Conservation (phyloP, 2,329 filamentous ascomycete genomes). For the Tolypocladium paradoxum region DNA sequence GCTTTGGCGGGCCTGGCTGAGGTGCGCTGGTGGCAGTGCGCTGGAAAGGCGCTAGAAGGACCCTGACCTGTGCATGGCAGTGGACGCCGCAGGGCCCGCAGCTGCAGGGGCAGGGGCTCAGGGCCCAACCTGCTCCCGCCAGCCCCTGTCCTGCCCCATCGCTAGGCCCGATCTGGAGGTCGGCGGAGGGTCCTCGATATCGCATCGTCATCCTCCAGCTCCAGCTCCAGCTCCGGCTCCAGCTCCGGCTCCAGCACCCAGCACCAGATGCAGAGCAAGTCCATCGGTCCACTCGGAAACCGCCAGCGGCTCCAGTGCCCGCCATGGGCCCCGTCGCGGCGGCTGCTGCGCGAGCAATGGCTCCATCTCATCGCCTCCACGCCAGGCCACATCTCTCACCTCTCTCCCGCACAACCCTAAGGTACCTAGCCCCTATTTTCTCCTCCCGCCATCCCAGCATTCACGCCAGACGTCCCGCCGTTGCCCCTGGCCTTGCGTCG, state of each 20-base stretch:
- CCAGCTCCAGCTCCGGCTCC: neutral
- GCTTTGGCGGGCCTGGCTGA: too few species aligned
- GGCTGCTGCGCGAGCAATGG: neutral
- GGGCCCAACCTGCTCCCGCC: too few species aligned
- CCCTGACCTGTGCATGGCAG: too few species aligned
- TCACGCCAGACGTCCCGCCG: neutral
- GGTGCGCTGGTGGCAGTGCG: too few species aligned
- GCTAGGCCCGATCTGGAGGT: conserved; percentile 14
- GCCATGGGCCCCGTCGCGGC: neutral
- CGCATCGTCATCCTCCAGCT: conserved; percentile 4
- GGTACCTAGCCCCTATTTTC: too few species aligned
- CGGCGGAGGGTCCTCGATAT: conserved; percentile 11
- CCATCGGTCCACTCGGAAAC: neutral
- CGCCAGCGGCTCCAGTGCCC: too few species aligned
- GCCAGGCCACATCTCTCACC: neutral
- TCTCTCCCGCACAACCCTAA: neutral
- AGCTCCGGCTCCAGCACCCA: neutral
- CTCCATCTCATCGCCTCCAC: neutral
- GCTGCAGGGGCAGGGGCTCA: too few species aligned
- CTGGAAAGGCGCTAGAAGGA: neutral
- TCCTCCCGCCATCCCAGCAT: neutral
- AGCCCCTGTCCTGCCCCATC: neutral
- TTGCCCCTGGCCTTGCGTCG: neutral
- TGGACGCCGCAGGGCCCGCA: too few species aligned
- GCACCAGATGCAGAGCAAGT: neutral